These are phyloP conservation scores for Pythium folliculosum DNA, from an alignment of 352 stramenopile genomes.

Conservation along the genomic window DNA sequence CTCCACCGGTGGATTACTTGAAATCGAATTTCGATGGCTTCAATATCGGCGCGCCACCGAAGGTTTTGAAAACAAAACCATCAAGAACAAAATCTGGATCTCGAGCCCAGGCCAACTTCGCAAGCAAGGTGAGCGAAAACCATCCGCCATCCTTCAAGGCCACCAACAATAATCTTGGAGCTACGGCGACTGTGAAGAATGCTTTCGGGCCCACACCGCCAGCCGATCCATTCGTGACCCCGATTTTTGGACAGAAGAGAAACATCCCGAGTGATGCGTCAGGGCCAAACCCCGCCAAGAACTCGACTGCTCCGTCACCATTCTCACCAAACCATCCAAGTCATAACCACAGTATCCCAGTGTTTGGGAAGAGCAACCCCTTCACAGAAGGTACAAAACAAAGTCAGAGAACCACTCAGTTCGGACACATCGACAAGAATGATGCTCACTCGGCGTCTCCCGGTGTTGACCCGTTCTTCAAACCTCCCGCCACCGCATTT, in stretches of 20 bases:
- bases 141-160: background rate
- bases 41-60: conserved; percentile 20
- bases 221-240: conserved; percentile 51
- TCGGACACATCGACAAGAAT: background rate
- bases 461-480: background rate
- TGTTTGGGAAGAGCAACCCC: conserved; percentile 14
- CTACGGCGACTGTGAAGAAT: background rate
- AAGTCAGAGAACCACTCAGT: background rate
- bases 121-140: background rate
- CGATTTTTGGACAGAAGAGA: conserved; percentile 33
- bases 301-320: background rate
- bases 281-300: conserved; percentile 3
- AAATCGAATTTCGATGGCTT: conserved; percentile 36
- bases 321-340: conserved; percentile 4
- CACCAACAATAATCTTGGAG: background rate
- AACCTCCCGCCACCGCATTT: conserved; percentile 11
- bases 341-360: conserved; percentile 5
- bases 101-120: background rate
- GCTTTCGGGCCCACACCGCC: conserved; percentile 24
- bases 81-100: background rate
- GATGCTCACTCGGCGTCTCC: background rate
- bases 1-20: conserved; percentile 27
- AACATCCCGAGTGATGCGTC: background rate
- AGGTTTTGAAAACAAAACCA: background rate
- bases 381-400: background rate